Evolutionary conservation across 805 yeast genomes (phyloP).

Genomic region (Starmerella floris): DNA sequence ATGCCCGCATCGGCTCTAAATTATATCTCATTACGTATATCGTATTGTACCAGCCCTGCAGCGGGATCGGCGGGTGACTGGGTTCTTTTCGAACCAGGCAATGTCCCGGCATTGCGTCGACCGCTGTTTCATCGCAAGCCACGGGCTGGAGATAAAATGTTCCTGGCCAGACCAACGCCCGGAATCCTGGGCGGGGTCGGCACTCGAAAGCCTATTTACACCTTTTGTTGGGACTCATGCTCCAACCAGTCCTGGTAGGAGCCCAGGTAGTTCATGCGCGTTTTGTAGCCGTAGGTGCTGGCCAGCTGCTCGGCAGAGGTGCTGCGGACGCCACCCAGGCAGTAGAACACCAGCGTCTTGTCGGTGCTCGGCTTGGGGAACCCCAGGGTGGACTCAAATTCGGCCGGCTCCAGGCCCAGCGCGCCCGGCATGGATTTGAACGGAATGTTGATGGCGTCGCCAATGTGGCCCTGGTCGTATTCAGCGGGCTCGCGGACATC

Average conservation of each 20-base stretch:
- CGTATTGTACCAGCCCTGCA: too few relatives aligned
- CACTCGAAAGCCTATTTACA: too few relatives aligned
- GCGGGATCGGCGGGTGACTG: too few relatives aligned
- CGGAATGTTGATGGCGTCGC: slow-evolving; percentile 77
- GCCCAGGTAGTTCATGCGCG: slow-evolving; percentile 77
- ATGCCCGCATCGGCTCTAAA: too few relatives aligned
- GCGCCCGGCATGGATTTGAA: slow-evolving; percentile 89
- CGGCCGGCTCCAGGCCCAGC: slow-evolving; percentile 61
- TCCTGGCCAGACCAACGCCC: too few relatives aligned
- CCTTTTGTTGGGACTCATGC: too few relatives aligned
- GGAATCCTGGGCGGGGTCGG: too few relatives aligned
- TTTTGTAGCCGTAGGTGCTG: slow-evolving; percentile 69
- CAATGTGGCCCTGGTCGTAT: slow-evolving; percentile 59
- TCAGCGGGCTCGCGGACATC: slow-evolving; percentile 93
- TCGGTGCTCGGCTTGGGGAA: slow-evolving; percentile 61
- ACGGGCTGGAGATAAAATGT: too few relatives aligned
- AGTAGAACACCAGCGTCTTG: slow-evolving; percentile 72
- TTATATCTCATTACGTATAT: too few relatives aligned
- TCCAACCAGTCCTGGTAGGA: slow-evolving; percentile 74
- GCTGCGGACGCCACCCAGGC: slow-evolving; percentile 86
- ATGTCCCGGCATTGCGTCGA: too few relatives aligned
- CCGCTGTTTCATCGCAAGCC: too few relatives aligned
- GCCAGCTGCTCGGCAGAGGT: slow-evolving; percentile 87
- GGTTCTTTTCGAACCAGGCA: too few relatives aligned
- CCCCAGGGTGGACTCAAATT: slow-evolving; percentile 68